phyloP scores from a whole-genome alignment of 2,329 filamentous ascomycete species.

The Colletotrichum liaoningense region DNA sequence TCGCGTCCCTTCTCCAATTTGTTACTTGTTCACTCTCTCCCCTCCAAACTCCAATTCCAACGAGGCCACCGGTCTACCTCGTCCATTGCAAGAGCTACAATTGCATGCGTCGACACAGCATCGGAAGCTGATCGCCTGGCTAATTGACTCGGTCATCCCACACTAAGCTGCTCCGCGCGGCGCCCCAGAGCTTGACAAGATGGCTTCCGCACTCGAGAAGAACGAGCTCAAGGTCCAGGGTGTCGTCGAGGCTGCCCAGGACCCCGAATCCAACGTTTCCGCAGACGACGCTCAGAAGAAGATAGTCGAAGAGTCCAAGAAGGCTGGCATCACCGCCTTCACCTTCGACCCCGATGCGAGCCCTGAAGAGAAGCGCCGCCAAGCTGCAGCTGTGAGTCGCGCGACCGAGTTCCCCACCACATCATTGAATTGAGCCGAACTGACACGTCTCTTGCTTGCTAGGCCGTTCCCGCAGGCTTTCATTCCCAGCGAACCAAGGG shows the following conservation, averaged over 20 bases:
- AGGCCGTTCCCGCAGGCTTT: slow-evolving; percentile 75
- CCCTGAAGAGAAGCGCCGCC: slow-evolving; percentile 84
- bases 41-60: slow-evolving; percentile 6
- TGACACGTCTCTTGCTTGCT: slow-evolving; percentile 20
- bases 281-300: slow-evolving; percentile 78
- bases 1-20: slow-evolving; percentile 12
- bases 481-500: slow-evolving; percentile 72
- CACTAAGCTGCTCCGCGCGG: slow-evolving; percentile 27
- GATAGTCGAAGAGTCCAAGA: slow-evolving; percentile 81
- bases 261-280: slow-evolving; percentile 75
- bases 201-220: slow-evolving; percentile 45
- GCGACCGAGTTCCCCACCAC: not conserved
- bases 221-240: slow-evolving; percentile 85
- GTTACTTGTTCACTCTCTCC: slow-evolving; percentile 5
- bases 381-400: slow-evolving; percentile 77
- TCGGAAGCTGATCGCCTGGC: slow-evolving; percentile 16
- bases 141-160: slow-evolving; percentile 30
- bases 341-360: slow-evolving; percentile 89
- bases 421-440: slow-evolving; percentile 12
- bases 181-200: slow-evolving; percentile 35
- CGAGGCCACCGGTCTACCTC: slow-evolving; percentile 13
- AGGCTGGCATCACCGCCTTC: slow-evolving; percentile 83
- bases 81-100: not conserved
- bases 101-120: slow-evolving; percentile 31
- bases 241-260: slow-evolving; percentile 79